Percentiles rank a stretch among this genome's conserved stretches.
Evolutionary conservation across 1,284 basidiomycete species (phyloP).

Genomic region (Bjerkandera adusta): DNA sequence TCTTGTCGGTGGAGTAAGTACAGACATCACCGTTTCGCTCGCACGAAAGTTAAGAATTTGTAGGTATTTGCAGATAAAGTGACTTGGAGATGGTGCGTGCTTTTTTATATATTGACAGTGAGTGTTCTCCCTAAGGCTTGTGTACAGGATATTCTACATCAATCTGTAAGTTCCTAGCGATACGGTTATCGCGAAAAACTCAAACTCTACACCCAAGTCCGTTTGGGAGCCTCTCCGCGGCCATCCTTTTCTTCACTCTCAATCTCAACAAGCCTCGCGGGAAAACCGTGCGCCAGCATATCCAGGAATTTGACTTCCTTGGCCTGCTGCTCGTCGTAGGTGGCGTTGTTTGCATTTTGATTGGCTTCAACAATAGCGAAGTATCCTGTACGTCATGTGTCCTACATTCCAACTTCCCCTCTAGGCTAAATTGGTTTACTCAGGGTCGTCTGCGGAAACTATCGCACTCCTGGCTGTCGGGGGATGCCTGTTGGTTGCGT

Average conservation of each 20-base stretch:
- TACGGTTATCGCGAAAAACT: neutral
- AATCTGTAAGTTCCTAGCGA: slow-evolving; percentile 41
- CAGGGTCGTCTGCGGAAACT: slow-evolving; percentile 44
- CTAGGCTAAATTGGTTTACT: neutral
- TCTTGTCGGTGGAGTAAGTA: slow-evolving; percentile 41
- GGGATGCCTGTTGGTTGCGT: slow-evolving; percentile 47
- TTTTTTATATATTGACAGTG: too few relatives aligned
- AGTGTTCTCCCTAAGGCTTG: too few relatives aligned
- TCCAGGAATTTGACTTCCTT: slow-evolving; percentile 67
- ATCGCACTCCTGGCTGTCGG: slow-evolving; percentile 72
- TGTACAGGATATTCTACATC: too few relatives aligned
- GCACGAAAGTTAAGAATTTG: too few relatives aligned
- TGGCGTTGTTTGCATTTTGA: slow-evolving; percentile 71
- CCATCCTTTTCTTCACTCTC: slow-evolving; percentile 71
- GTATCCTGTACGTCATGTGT: slow-evolving; percentile 51
- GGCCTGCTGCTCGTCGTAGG: slow-evolving; percentile 67
- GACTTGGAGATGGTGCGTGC: slow-evolving; percentile 72
- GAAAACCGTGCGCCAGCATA: slow-evolving; percentile 48
- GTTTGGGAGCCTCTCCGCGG: slow-evolving; percentile 67
- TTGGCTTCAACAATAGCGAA: slow-evolving; percentile 77
- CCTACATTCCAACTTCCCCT: too few relatives aligned
- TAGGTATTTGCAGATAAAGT: slow-evolving; percentile 64
- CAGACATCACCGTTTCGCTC: too few relatives aligned
- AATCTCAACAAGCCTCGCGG: slow-evolving; percentile 70
- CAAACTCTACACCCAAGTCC: slow-evolving; percentile 42